These are phyloP conservation scores for Trichophyton schoenleinii DNA, from an alignment of 2,329 filamentous ascomycete species.

Conservation along the genomic window DNA sequence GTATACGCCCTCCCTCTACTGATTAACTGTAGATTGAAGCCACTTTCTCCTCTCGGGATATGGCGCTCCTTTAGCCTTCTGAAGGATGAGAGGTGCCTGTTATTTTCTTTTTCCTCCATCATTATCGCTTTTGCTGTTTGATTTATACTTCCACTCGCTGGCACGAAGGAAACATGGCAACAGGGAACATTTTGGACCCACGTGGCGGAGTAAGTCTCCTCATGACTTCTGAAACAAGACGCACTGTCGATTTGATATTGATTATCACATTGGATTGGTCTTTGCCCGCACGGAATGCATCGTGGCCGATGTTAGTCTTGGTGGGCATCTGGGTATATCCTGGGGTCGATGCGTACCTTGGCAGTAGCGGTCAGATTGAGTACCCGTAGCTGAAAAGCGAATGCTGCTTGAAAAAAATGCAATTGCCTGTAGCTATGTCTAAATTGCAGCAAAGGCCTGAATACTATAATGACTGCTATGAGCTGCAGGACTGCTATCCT, in stretches of 20 bases:
- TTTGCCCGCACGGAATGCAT: neutral
- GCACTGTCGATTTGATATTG: neutral
- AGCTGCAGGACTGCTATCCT: neutral
- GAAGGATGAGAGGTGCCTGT: neutral
- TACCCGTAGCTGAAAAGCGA: too few species aligned
- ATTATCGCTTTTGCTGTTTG: neutral
- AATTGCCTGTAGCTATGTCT: too few species aligned
- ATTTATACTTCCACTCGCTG: neutral
- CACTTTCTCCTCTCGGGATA: neutral
- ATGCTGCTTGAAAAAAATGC: too few species aligned
- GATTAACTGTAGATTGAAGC: neutral
- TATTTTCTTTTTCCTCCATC: neutral
- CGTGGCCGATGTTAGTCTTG: neutral
- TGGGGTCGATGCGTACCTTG: neutral
- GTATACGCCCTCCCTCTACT: neutral
- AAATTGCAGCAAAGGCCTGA: too few species aligned
- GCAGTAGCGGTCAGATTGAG: neutral
- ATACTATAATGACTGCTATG: too few species aligned
- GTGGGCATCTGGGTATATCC: neutral
- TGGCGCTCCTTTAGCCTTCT: neutral
- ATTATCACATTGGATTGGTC: neutral
- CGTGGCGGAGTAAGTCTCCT: neutral
- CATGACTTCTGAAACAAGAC: neutral
- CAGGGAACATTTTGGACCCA: slow-evolving; percentile 1
- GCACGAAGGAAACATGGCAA: neutral